phyloP scores from a whole-genome alignment of 2,329 filamentous ascomycete species.

The Emmonsia crescens region DNA sequence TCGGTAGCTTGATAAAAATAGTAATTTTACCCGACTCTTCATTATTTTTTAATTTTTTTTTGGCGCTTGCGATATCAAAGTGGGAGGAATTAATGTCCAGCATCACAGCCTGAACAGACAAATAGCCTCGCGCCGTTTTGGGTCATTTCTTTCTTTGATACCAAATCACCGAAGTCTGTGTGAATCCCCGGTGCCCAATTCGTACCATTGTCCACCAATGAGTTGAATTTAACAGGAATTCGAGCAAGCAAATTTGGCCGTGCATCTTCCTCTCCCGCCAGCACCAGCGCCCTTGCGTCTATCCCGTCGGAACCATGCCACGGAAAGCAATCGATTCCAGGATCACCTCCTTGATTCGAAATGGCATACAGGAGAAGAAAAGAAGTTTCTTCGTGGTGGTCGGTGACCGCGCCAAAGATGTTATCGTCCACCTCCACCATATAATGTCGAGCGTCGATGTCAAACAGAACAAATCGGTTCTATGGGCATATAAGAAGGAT shows the following conservation, averaged over 20 bases:
- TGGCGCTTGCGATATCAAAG: neutral
- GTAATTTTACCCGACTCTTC: neutral
- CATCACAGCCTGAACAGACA: neutral
- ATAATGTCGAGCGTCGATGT: constrained; percentile 85
- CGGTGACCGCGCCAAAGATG: constrained; percentile 87
- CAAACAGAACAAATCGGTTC: constrained; percentile 88
- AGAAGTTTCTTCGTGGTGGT: constrained; percentile 96
- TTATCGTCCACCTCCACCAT: constrained; percentile 88
- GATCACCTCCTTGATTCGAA: constrained; percentile 81
- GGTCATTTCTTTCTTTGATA: neutral
- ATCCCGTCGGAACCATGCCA: constrained; percentile 23
- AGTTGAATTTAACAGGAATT: neutral
- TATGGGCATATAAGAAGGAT: constrained; percentile 99
- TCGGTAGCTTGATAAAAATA: neutral
- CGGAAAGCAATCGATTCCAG: constrained; percentile 63
- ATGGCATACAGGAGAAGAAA: constrained; percentile 90
- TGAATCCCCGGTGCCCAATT: neutral
- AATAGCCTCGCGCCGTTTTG: neutral
- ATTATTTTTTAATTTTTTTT: neutral
- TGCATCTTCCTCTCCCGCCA: neutral
- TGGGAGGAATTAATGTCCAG: too few species aligned
- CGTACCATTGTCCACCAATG: neutral
- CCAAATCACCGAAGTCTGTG: neutral
- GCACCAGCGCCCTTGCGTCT: neutral
- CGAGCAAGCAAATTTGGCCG: neutral